Percentiles rank a stretch among this genome's conserved stretches.
Conservation (phyloP, 2,329 filamentous ascomycete genomes). For the Davidsoniella eucalypti region DNA sequence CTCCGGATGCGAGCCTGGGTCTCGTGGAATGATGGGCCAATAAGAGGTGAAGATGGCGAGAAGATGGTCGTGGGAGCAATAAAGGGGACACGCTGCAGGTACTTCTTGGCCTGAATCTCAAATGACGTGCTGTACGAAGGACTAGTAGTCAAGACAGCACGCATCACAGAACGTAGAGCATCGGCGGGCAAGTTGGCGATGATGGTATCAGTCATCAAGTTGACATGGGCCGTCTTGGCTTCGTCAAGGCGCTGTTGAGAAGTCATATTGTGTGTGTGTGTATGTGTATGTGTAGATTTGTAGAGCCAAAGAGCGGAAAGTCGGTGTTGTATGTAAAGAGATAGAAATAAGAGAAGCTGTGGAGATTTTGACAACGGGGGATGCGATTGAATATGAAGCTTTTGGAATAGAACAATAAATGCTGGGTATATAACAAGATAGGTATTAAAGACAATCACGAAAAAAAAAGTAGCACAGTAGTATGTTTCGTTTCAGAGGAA, state of each 20-base stretch:
- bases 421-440: not conserved
- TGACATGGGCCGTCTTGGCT: slow-evolving; percentile 24
- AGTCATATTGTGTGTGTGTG: not conserved
- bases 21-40: slow-evolving; percentile 10
- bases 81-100: slow-evolving; percentile 16
- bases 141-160: slow-evolving; percentile 17
- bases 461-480: too few species aligned
- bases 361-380: too few species aligned
- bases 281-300: not conserved
- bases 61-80: slow-evolving; percentile 2
- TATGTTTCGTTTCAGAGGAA: too few species aligned
- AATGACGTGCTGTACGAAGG: slow-evolving; percentile 20
- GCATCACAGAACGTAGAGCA: slow-evolving; percentile 24
- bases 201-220: slow-evolving; percentile 30
- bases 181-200: slow-evolving; percentile 26
- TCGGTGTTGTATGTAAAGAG: too few species aligned
- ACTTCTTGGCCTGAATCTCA: slow-evolving; percentile 18
- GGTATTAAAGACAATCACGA: not conserved
- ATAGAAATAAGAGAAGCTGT: too few species aligned
- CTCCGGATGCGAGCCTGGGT: slow-evolving; percentile 16
- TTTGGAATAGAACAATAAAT: too few species aligned
- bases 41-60: not conserved
- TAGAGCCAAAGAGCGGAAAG: not conserved
- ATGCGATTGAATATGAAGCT: too few species aligned
- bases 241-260: not conserved